Base-by-base conservation (phyloP, 1,139 yeast species). In the Hanseniaspora gamundiae region DNA sequence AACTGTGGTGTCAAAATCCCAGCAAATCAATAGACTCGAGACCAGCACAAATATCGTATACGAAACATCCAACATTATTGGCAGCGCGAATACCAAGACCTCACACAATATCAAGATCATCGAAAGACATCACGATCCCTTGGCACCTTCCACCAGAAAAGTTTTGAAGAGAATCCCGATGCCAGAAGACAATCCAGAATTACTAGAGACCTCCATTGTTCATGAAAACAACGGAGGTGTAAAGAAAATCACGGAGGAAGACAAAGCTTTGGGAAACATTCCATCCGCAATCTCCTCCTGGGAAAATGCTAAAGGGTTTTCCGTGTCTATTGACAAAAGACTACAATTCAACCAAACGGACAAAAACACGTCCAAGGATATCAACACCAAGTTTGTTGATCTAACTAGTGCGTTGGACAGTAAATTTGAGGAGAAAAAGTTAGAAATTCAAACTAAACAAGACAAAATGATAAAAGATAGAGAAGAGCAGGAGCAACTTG, bases 201-300 rank as follows among this genome's bases (percentile, higher is more conserved):
- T 73, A 8, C 50, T 69, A 40, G 65, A 69, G 27, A 68, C 74
- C 1, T 75, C 79, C 6, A 68, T 73, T 1, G 48, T 54, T 17
- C 57, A 56, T 44, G 53, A 50, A 35, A 45, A 52, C 2, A 56
- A 50, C 42, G 47, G 43, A 4, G 35, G 53, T 1, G 40, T 35
- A 4, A 56, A 69, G 27, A 77, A 72, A 52, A 60, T 82, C n/a
- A 74, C 91, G 0, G 77, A 78, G 35, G 86, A 81, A 52, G 95
- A 87, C 47, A 80, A 79, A 48, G 78, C 74, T 31, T 74, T 77
- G 48, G 91, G 97, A 97, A 72, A 73, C 42, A 86, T 91, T 26
- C 97, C 98, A 0, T 80, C 95, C 0, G 87, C 94, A 1, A 75
- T 91, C 1, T 88, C 97, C 1, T 87, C 86, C 60, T 91, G 98